These are phyloP conservation scores for Fusarium udum DNA, from an alignment of 2,329 filamentous ascomycete genomes.

Conservation along the genomic window DNA sequence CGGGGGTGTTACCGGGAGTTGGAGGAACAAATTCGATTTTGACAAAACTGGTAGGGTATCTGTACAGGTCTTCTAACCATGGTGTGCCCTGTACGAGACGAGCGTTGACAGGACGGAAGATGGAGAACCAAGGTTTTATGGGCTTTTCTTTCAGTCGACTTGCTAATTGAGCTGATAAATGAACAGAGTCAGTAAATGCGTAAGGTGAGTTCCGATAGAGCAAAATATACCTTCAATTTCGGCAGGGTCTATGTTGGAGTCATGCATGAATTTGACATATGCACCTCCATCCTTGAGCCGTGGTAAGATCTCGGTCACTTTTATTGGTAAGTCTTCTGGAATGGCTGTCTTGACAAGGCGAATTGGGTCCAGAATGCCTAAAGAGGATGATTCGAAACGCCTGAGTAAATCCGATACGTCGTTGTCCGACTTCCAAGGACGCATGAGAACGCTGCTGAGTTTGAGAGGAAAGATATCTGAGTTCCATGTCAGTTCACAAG, in stretches of 20 bases:
- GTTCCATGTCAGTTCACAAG: neutral
- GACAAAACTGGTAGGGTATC: constrained; percentile 79
- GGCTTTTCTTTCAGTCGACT: constrained; percentile 73
- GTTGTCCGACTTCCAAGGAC: constrained; percentile 59
- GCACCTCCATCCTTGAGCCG: constrained; percentile 91
- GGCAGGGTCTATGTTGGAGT: constrained; percentile 50
- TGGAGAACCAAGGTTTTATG: constrained; percentile 90
- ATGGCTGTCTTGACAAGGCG: constrained; percentile 69
- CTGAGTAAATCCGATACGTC: constrained; percentile 62
- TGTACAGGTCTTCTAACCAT: constrained; percentile 92
- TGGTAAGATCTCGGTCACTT: constrained; percentile 83
- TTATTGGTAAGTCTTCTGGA: constrained; percentile 68
- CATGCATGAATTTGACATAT: constrained; percentile 83
- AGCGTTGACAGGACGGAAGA: constrained; percentile 75
- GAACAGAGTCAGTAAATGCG: neutral
- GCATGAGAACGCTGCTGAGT: constrained; percentile 61
- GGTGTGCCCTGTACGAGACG: constrained; percentile 83
- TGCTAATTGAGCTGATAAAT: constrained; percentile 59
- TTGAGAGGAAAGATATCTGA: constrained; percentile 85
- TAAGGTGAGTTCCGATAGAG: neutral
- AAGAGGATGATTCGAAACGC: constrained; percentile 60
- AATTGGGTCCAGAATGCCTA: constrained; percentile 63
- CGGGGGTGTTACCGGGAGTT: constrained; percentile 73
- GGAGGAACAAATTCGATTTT: constrained; percentile 86
- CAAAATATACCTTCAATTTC: constrained; percentile 54